These are phyloP conservation scores for Pythium brachiatum DNA, from an alignment of 352 stramenopile genomes.

Conservation along the genomic window DNA sequence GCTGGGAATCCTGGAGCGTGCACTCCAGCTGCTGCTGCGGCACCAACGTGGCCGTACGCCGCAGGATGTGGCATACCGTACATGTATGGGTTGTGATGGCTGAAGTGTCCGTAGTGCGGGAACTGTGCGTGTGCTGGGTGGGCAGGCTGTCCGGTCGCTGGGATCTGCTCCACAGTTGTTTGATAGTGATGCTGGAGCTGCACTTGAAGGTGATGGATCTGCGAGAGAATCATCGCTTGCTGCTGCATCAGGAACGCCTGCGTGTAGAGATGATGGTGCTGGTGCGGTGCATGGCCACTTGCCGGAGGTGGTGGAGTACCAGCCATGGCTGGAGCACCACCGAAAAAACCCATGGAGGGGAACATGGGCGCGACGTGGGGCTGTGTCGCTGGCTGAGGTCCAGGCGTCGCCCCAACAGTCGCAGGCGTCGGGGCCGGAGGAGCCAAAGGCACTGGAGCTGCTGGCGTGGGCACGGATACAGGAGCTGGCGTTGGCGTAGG, in stretches of 20 bases:
- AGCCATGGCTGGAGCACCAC: constrained; percentile 6
- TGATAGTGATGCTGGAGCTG: constrained; percentile 45
- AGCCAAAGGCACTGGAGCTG: not conserved
- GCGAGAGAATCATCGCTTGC: constrained; percentile 65
- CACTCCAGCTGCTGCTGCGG: not conserved
- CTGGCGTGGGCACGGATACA: not conserved
- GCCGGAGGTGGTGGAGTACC: constrained; percentile 10
- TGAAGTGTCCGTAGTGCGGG: constrained; percentile 22
- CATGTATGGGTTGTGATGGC: constrained; percentile 23
- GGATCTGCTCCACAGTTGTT: not conserved
- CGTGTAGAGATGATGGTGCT: constrained; percentile 43
- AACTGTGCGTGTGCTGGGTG: constrained; percentile 9
- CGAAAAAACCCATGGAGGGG: constrained; percentile 21
- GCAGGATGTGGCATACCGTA: constrained; percentile 26
- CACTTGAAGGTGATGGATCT: constrained; percentile 79
- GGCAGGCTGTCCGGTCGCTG: not conserved
- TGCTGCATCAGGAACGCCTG: constrained; percentile 79
- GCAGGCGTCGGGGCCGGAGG: not conserved
- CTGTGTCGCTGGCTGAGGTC: not conserved
- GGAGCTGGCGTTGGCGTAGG: constrained; percentile 2
- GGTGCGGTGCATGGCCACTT: not conserved
- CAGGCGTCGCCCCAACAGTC: constrained; percentile 5
- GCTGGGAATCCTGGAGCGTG: constrained; percentile 3
- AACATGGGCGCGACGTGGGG: constrained; percentile 9
- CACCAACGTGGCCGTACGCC: constrained; percentile 13